Base-by-base conservation (phyloP, 441 rosid species). In the Gossypium gossypioides region DNA sequence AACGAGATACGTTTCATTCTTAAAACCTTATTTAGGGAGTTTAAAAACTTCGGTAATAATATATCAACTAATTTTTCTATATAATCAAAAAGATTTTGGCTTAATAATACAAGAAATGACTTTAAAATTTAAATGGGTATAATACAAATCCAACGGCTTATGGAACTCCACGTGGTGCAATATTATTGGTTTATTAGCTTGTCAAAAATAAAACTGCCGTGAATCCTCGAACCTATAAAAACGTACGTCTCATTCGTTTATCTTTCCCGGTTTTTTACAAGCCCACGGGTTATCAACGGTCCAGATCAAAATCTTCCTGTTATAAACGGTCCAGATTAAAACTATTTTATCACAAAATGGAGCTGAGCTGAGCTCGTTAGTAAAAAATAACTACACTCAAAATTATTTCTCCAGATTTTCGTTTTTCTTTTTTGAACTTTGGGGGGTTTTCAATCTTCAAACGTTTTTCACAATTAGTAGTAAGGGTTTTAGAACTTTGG, bases 301-400 rank as follows among this genome's bases (percentile, higher is more conserved):
- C 37, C 24, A 67, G 77, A 86, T 82, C 69, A 46, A 7, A 56
- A 69, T 13, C 1, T 1, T 8, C n/a, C 0, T 3, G 9, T 19
- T 77, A 50, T 29, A 29, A 64, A 75, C 84, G 86, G 84, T 8
- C 50, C 10, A 5, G 78, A 82, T 82, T 13, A 18, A 48, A 48
- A 46, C 48, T 69, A 48, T 65, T 71, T 64, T 37, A 50, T 4
- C 76, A 46, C 46, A 25, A 1, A 22, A 21, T 5, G 24, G 10
- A 5, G 2, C 52, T 6, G 9, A 7, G 57, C 15, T 42, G 3
- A 2, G 56, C n/a, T 58, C 3, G 5, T 6, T n/a, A 2, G 27
- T 56, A n/a, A 2, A 46, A 29, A 21, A 4, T 3, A 56, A 22
- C 64, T 10, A 32, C 21, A 1, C 29, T 55, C 42, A 4, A 29